Conservation (phyloP, 208 protist genomes). For the Trichomonas vaginalis region DNA sequence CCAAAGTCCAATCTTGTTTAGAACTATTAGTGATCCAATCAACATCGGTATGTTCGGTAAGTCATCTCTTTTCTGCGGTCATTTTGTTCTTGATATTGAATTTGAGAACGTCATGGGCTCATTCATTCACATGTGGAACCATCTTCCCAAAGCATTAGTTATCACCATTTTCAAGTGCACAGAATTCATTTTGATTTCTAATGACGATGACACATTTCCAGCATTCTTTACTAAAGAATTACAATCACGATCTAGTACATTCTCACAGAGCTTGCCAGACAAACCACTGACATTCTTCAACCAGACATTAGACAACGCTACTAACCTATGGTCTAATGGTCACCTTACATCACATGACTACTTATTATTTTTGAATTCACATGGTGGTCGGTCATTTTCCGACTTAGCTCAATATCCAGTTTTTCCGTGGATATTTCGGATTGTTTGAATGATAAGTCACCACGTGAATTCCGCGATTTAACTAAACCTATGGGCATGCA, state of each 20-base stretch:
- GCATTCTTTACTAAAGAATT: not conserved
- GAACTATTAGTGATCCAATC: not conserved
- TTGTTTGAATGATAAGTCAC: not conserved
- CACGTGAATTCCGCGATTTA: not conserved
- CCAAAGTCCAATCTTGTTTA: not conserved
- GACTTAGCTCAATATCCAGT: not conserved
- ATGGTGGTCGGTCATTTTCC: not conserved
- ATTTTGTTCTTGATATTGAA: not conserved
- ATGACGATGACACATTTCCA: not conserved
- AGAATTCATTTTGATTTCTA: not conserved
- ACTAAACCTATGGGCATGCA: not conserved
- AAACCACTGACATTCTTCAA: not conserved
- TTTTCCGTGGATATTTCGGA: not conserved
- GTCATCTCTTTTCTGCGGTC: not conserved
- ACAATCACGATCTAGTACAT: not conserved
- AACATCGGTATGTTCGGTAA: not conserved
- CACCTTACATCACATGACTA: not conserved
- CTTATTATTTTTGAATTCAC: not conserved
- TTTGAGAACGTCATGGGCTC: not conserved
- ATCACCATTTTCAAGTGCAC: not conserved
- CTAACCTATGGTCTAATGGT: not conserved
- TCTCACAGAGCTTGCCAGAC: not conserved
- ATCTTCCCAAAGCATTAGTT: not conserved
- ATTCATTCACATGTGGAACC: not conserved
- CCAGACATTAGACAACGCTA: not conserved